These are phyloP conservation scores for Pyrus betulifolia DNA, from an alignment of 306 rosid genomes.

Conservation along the genomic window DNA sequence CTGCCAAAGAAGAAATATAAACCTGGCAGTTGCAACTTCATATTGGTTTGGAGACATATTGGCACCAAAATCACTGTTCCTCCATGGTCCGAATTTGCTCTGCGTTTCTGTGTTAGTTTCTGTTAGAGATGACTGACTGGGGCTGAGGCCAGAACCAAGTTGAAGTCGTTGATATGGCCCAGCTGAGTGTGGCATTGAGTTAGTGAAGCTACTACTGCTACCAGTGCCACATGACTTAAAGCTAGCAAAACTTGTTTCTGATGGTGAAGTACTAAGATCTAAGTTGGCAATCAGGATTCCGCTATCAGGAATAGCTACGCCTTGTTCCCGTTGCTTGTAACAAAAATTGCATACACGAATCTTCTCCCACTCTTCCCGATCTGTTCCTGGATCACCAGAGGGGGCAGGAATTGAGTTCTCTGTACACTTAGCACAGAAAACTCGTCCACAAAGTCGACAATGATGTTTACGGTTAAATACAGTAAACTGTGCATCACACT, in stretches of 20 bases:
- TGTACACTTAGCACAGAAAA: conserved; percentile 89
- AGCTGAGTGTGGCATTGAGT: conserved; percentile 51
- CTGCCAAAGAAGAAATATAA: not conserved
- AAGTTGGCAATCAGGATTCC: conserved; percentile 37
- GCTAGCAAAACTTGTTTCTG: conserved; percentile 58
- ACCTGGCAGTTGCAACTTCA: conserved; percentile 48
- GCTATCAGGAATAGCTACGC: conserved; percentile 32
- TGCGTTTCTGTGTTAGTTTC: conserved; percentile 34
- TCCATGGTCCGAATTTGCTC: conserved; percentile 27
- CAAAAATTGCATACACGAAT: conserved; percentile 88
- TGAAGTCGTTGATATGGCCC: conserved; percentile 45
- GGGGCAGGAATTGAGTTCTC: conserved; percentile 62
- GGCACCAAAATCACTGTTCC: conserved; percentile 40
- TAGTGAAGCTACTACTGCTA: conserved; percentile 56
- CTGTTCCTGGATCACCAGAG: conserved; percentile 25
- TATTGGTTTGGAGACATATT: conserved; percentile 31
- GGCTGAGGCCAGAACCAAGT: conserved; percentile 37
- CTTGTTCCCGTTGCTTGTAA: conserved; percentile 73
- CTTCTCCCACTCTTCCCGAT: conserved; percentile 59
- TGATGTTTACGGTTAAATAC: conserved; percentile 82
- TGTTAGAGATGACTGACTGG: conserved; percentile 38
- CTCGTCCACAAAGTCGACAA: conserved; percentile 86
- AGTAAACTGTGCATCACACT: conserved; percentile 82
- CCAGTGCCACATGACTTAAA: conserved; percentile 56
- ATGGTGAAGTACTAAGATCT: conserved; percentile 44